Conservation (phyloP, 2,329 filamentous ascomycete genomes). For the Pseudovirgaria hyperparasitica region DNA sequence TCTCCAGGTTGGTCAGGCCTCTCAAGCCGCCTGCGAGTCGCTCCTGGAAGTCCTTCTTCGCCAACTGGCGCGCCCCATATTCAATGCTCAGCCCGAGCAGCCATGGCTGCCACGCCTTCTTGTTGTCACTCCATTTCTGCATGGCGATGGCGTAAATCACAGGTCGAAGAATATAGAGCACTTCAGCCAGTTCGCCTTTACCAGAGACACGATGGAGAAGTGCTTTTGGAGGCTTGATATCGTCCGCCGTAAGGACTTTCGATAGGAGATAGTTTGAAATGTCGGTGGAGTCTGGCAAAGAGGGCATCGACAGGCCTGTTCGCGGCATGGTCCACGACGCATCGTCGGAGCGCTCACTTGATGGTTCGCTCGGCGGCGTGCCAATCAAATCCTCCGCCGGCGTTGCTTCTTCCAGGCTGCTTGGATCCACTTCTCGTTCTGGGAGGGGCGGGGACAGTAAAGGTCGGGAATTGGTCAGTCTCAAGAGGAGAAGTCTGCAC, state of each 20-base stretch:
- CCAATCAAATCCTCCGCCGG: constrained; percentile 34
- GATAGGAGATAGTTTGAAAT: constrained; percentile 79
- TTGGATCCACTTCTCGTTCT: constrained; percentile 67
- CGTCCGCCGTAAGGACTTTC: constrained; percentile 86
- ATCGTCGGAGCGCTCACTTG: constrained; percentile 24
- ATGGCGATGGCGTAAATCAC: constrained; percentile 77
- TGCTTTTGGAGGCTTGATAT: constrained; percentile 83
- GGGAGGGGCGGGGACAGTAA: constrained; percentile 75
- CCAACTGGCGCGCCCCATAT: constrained; percentile 76
- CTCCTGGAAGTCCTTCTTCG: constrained; percentile 51
- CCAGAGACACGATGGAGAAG: constrained; percentile 66
- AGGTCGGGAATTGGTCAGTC: constrained; percentile 70
- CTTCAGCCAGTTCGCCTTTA: constrained; percentile 71
- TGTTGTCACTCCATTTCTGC: constrained; percentile 57
- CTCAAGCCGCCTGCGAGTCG: constrained; percentile 57
- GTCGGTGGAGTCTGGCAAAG: constrained; percentile 66
- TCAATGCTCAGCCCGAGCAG: constrained; percentile 74
- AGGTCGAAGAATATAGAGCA: constrained; percentile 83
- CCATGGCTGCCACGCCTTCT: constrained; percentile 86
- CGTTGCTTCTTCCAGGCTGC: constrained; percentile 40
- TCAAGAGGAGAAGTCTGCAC: constrained; percentile 67
- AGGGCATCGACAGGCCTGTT: constrained; percentile 74
- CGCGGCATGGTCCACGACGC: constrained; percentile 79
- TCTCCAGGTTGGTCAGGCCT: constrained; percentile 70
- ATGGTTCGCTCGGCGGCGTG: constrained; percentile 25